Percentiles rank a stretch among this genome's conserved stretches.
Conservation (phyloP, 495 filamentous ascomycete species). For the Bacidia gigantensis region DNA sequence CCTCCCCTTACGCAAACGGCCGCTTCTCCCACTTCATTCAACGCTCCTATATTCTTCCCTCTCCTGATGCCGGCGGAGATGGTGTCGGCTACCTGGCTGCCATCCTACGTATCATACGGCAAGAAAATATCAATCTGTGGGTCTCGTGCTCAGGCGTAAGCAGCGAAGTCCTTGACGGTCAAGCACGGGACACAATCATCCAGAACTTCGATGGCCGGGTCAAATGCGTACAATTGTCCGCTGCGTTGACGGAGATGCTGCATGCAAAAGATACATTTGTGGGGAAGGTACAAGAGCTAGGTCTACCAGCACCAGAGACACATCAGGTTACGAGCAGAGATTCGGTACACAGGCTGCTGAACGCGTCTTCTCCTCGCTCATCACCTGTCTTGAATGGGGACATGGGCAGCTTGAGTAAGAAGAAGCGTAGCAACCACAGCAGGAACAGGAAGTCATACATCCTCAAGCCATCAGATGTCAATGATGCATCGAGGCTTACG, state of each 20-base stretch:
- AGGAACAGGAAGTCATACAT: conserved; percentile 38
- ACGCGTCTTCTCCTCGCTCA: neutral
- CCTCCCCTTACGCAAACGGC: conserved; percentile 28
- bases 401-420: neutral
- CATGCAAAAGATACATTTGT: conserved; percentile 48
- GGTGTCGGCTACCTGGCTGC: conserved; percentile 31
- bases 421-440: conserved; percentile 5
- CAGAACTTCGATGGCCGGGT: conserved; percentile 24
- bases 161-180: conserved; percentile 46
- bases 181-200: conserved; percentile 49
- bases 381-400: neutral
- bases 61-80: conserved; percentile 17
- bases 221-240: conserved; percentile 44
- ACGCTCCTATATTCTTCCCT: conserved; percentile 40
- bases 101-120: conserved; percentile 42
- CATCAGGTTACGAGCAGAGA: conserved; percentile 42
- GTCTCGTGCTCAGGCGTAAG: conserved; percentile 53
- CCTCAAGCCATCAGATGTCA: conserved; percentile 43
- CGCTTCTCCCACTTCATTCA: conserved; percentile 34
- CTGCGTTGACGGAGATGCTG: conserved; percentile 34
- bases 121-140: conserved; percentile 58
- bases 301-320: conserved; percentile 44
- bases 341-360: conserved; percentile 42
- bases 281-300: conserved; percentile 32
- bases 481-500: conserved; percentile 24